phyloP scores from a whole-genome alignment of 2,329 filamentous ascomycete genomes.

The Fusarium equiseti region DNA sequence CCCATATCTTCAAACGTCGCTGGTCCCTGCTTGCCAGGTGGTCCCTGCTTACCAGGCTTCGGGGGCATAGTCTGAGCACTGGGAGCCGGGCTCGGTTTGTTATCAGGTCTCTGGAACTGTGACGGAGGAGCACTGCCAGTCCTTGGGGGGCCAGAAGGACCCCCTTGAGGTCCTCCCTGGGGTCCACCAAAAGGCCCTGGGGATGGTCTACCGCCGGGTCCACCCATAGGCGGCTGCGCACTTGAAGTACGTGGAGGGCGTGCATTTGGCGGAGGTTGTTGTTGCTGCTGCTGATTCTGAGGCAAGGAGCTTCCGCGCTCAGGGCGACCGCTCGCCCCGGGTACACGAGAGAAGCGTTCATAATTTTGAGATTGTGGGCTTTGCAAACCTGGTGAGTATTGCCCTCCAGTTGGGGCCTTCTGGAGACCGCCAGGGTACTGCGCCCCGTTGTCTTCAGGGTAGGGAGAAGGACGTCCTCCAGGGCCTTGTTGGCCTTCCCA shows the following conservation, averaged over 20 bases:
- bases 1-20: conserved; percentile 99
- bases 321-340: conserved; percentile 49
- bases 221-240: conserved; percentile 39
- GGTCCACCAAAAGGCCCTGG: conserved; percentile 38
- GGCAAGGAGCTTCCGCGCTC: conserved; percentile 53
- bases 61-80: conserved; percentile 54
- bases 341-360: conserved; percentile 50
- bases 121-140: conserved; percentile 56
- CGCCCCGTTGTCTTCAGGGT: conserved; percentile 42
- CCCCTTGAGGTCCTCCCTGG: conserved; percentile 32
- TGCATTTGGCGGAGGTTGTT: conserved; percentile 13
- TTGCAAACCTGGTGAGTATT: conserved; percentile 39
- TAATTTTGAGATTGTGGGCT: conserved; percentile 43
- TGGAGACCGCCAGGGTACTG: conserved; percentile 49
- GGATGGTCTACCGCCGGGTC: conserved; percentile 44
- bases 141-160: conserved; percentile 43
- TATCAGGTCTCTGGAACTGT: conserved; percentile 47
- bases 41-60: conserved; percentile 72
- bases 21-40: conserved; percentile 77
- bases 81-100: conserved; percentile 49
- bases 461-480: conserved; percentile 43
- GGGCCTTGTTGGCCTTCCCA: conserved; percentile 54
- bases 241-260: conserved; percentile 44
- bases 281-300: conserved; percentile 30
- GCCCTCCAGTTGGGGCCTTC: conserved; percentile 44